These are phyloP conservation scores for Pseudogymnoascus sp. DNA, from an alignment of 2,329 filamentous ascomycete species.

Conservation along the genomic window DNA sequence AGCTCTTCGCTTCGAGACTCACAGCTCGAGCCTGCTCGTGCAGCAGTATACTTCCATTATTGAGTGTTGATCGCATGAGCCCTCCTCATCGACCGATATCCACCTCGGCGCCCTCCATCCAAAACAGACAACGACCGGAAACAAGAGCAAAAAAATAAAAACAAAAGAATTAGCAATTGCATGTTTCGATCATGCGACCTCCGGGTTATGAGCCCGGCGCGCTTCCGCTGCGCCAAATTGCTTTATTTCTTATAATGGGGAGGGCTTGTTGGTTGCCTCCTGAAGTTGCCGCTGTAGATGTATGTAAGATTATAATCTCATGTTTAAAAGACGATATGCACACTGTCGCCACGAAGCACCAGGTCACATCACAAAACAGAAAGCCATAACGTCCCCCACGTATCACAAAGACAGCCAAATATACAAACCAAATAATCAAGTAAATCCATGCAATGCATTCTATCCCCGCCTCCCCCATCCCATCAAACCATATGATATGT, in stretches of 20 bases:
- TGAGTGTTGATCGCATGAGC: too few relatives aligned
- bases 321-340: too few relatives aligned
- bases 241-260: background rate
- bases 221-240: slow-evolving; percentile 15
- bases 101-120: too few relatives aligned
- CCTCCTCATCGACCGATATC: too few relatives aligned
- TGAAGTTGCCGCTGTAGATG: too few relatives aligned
- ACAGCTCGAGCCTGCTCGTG: too few relatives aligned
- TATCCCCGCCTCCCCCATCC: background rate
- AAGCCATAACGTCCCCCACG: background rate
- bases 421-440: background rate
- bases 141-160: too few relatives aligned
- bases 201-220: slow-evolving; percentile 15
- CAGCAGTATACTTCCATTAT: too few relatives aligned
- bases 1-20: too few relatives aligned
- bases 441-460: background rate
- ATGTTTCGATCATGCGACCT: slow-evolving; percentile 14
- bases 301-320: too few relatives aligned
- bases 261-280: background rate
- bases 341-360: background rate
- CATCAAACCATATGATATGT: background rate
- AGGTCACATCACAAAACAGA: background rate
- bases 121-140: too few relatives aligned
- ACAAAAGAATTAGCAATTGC: background rate
- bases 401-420: background rate